Base-by-base conservation (phyloP, 148 eudicot species). In the Vaccinium macrocarpon region DNA sequence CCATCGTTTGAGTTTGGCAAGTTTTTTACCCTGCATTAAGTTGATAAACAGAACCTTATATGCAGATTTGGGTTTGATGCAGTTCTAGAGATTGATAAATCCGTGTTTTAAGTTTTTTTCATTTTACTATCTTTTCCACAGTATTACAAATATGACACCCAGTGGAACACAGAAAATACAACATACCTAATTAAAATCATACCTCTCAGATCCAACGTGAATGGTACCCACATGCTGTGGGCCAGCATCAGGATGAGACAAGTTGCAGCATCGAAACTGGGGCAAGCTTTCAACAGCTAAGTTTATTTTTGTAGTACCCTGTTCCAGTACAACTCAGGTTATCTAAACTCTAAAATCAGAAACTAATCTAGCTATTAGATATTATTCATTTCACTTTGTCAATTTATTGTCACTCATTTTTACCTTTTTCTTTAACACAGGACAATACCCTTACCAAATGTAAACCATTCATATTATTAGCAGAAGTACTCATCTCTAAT, bases 191-290 rank as follows among this genome's bases (percentile, higher is more conserved):
- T 18, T 75, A 55, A 29, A 57, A 81, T 75, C 87, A 77, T 88
- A 95, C 99, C 98, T 95, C 89, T 97, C 99, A 49, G 95, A 84
- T 86, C 98, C 98, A 84, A 97, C 93, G 90, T 97, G 99, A 89
- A 95, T 97, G 49, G 99, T 95, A 52, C 99, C 99, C 84, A 91
- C 76, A 88, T 97, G 99, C 88, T 97, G 90, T 82, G 99, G 99
- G 70, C 99, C 99, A 53, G 88, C 89, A 76, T 90, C 91, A 55
- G 86, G 84, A 82, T 86, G 77, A 79, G 85, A 25, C 81, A 85
- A 76, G 79, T 89, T 90, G 89, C 97, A 94, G 82, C 97, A 91
- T 51, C 35, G 78, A 84, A 97, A 97, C 76, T 92, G 89, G 48
- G 99, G 99, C 86, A 97, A 85, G 72, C 70, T 84, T 83, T 92